Base-by-base conservation (phyloP, 257 asterid species). In the Capsicum baccatum region DNA sequence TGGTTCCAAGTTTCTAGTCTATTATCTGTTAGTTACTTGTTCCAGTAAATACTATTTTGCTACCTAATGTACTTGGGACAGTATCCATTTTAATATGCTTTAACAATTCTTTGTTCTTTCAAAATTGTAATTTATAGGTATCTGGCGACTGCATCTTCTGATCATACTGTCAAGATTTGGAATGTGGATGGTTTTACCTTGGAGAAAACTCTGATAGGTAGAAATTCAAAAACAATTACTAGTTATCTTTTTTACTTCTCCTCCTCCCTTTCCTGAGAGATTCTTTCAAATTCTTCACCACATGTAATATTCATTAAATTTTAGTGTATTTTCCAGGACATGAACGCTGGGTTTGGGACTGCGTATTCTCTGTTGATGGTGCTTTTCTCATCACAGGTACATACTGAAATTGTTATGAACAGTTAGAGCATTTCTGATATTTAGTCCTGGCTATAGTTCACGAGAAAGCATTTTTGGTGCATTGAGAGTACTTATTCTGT, bases 261-360 rank as follows among this genome's bases (percentile, higher is more conserved):
- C 33, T 54, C 16, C 14, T 35, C 48, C 73, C 7, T 82, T 64
- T 21, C 67, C 17, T 50, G 14, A 33, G 3, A 52, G 74, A 59
- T 62, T 10, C 15, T 57, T 76, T 79, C 57, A 9, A 73, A 17
- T 12, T 74, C 19, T 42, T 83, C 39, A 19, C 55, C 42, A 58
- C 37, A 26, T 73, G 50, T 73, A 17, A 55, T 68, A 74, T 79
- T 44, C 39, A 54, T 83, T 76, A 82, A 64, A 71, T 19, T 44
- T 78, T 78, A 37, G 35, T 81, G 67, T 79, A 19, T 71, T 59
- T 88, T 86, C 82, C 87, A 96, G 99, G 99, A 84, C 99, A 96
- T 87, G 94, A 92, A 71, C 98, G 97, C 55, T 96, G 99, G 98
- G 98, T 94, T 48, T 93, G 99, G 98, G 99, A 93, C 90, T 96